A percentile compares a stretch with the other conserved stretches of the same genome.
Evolutionary conservation across 2,329 filamentous ascomycete genomes (phyloP).

Genomic region (Penicillium hesseltinei): DNA sequence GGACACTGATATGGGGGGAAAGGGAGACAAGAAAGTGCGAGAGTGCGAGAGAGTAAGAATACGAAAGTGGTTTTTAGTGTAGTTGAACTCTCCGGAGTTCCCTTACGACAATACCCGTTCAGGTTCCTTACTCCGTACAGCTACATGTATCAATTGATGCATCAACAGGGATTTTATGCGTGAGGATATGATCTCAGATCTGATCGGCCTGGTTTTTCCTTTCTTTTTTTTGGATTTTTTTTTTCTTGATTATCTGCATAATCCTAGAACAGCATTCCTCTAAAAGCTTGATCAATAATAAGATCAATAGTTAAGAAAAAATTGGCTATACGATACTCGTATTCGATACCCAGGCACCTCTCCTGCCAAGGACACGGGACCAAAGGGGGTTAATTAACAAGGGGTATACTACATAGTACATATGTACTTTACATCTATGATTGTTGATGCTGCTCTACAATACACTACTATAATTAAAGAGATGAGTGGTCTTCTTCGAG

Average conservation of each 20-base stretch:
- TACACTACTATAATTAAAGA: no score
- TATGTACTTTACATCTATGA: no score
- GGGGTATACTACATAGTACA: background rate
- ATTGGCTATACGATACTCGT: background rate
- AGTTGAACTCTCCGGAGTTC: constrained; percentile 9
- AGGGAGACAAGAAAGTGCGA: constrained; percentile 15
- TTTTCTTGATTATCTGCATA: background rate
- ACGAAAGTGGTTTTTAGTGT: background rate
- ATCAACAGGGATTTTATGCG: background rate
- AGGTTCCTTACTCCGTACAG: constrained; percentile 8
- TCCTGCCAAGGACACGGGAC: background rate
- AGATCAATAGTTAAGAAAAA: background rate
- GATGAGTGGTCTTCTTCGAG: no score
- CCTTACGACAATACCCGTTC: constrained; percentile 19
- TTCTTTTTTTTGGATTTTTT: background rate
- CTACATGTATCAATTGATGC: background rate
- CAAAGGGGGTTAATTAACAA: background rate
- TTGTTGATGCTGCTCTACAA: no score
- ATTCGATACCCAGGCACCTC: background rate
- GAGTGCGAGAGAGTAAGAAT: background rate
- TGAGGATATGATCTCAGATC: background rate
- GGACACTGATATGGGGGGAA: constrained; percentile 16
- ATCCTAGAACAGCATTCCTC: background rate
- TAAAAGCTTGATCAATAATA: background rate
- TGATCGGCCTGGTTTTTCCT: background rate